Percentiles rank a stretch among this genome's conserved stretches.
phyloP scores from a whole-genome alignment of 2,329 filamentous ascomycete species.

The Hymenoscyphus linearis region DNA sequence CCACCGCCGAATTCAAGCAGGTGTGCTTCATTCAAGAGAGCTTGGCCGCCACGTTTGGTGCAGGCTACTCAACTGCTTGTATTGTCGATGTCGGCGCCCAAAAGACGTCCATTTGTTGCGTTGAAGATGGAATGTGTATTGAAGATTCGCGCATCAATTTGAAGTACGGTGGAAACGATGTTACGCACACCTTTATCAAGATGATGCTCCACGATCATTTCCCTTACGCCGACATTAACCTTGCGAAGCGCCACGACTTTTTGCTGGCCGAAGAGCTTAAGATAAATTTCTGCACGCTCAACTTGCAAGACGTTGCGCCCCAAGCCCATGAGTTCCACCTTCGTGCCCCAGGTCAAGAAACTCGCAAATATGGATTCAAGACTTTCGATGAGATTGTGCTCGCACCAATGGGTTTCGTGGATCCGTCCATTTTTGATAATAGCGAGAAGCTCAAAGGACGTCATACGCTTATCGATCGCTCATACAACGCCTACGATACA shows the following conservation, averaged over 20 bases:
- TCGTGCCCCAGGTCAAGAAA: conserved; percentile 80
- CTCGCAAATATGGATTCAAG: conserved; percentile 91
- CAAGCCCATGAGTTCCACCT: conserved; percentile 88
- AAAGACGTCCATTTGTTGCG: conserved; percentile 94
- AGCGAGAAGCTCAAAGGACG: conserved; percentile 72
- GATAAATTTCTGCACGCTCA: conserved; percentile 86
- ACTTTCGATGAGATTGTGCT: conserved; percentile 94
- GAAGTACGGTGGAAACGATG: conserved; percentile 87
- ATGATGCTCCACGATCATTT: conserved; percentile 98
- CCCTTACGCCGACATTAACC: conserved; percentile 90
- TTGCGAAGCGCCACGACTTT: conserved; percentile 85
- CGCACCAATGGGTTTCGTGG: conserved; percentile 92
- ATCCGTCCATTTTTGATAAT: conserved; percentile 82
- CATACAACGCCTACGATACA: conserved; percentile 89
- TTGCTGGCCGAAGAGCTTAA: conserved; percentile 93
- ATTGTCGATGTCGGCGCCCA: conserved; percentile 95
- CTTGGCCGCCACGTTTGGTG: conserved; percentile 88
- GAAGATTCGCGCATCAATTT: conserved; percentile 94
- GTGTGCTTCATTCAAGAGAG: conserved; percentile 96
- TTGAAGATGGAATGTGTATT: conserved; percentile 91
- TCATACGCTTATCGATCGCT: conserved; percentile 76
- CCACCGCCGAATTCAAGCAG: conserved; percentile 81
- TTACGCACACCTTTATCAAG: conserved; percentile 91
- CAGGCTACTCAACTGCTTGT: conserved; percentile 88
- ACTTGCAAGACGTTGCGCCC: conserved; percentile 82